Evolutionary conservation across 2,329 filamentous ascomycete genomes (phyloP).

Genomic region (Didymella arachidicola): DNA sequence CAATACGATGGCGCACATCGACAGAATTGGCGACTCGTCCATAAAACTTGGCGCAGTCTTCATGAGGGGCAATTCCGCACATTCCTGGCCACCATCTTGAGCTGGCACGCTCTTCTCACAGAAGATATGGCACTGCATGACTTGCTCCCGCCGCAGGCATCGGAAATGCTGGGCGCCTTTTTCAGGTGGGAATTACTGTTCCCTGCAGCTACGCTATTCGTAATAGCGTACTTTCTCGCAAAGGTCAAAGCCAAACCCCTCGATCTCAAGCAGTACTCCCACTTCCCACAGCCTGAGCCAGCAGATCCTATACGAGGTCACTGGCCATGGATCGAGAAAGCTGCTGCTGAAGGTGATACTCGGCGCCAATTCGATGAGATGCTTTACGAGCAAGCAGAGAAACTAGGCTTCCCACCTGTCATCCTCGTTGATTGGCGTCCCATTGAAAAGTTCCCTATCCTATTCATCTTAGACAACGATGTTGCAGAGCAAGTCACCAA

Average conservation of each 20-base stretch:
- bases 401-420: constrained; percentile 28
- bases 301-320: constrained; percentile 27
- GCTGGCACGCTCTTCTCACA: background rate
- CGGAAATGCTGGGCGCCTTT: background rate
- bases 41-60: background rate
- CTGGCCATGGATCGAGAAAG: constrained; percentile 31
- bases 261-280: constrained; percentile 25
- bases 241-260: constrained; percentile 5
- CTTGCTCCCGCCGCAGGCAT: background rate
- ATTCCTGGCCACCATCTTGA: background rate
- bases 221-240: background rate
- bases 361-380: constrained; percentile 30
- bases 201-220: background rate
- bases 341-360: constrained; percentile 24
- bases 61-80: background rate
- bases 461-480: constrained; percentile 28
- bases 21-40: background rate
- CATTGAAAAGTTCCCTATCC: constrained; percentile 24
- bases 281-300: constrained; percentile 29
- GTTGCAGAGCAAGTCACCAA: constrained; percentile 31
- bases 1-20: background rate
- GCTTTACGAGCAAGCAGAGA: constrained; percentile 28
- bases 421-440: constrained; percentile 29
- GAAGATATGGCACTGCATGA: constrained; percentile 2
- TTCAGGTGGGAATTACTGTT: background rate